phyloP scores from a whole-genome alignment of 768 basidiomycete species.

The Amanita brunnescens region DNA sequence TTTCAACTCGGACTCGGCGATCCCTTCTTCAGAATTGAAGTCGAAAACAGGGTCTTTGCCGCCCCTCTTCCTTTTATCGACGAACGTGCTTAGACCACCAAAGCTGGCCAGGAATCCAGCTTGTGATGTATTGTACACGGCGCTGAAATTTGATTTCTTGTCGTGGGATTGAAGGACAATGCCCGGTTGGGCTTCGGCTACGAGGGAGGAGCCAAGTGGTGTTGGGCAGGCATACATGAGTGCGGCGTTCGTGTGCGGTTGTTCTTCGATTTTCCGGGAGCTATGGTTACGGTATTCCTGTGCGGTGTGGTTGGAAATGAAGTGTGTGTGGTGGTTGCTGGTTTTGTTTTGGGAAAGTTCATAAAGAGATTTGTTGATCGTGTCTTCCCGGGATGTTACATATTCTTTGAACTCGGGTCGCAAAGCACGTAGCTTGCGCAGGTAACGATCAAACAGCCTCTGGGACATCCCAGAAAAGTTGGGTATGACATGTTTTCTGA shows the following conservation, averaged over 20 bases:
- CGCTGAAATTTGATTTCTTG: neutral
- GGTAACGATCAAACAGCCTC: slow-evolving; percentile 47
- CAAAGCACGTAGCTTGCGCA: slow-evolving; percentile 45
- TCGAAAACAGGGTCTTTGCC: slow-evolving; percentile 20
- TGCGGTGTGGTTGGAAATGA: slow-evolving; percentile 19
- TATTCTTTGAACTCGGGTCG: slow-evolving; percentile 49
- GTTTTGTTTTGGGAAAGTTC: slow-evolving; percentile 17
- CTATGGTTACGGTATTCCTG: slow-evolving; percentile 14
- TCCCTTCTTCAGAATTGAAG: slow-evolving; percentile 20
- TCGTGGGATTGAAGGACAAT: slow-evolving; percentile 32
- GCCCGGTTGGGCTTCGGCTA: slow-evolving; percentile 47
- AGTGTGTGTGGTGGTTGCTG: slow-evolving; percentile 14
- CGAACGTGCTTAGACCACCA: slow-evolving; percentile 30
- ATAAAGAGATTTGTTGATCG: slow-evolving; percentile 12
- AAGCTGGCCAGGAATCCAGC: slow-evolving; percentile 27
- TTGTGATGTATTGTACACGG: neutral
- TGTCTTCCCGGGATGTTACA: slow-evolving; percentile 23
- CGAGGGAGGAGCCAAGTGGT: slow-evolving; percentile 43
- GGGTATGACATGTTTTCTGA: slow-evolving; percentile 24
- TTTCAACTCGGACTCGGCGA: slow-evolving; percentile 12
- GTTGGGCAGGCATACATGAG: slow-evolving; percentile 52
- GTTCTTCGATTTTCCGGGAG: slow-evolving; percentile 41
- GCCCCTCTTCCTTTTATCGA: slow-evolving; percentile 12
- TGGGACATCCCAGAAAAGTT: slow-evolving; percentile 58
- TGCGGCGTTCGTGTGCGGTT: slow-evolving; percentile 57